Base-by-base conservation (phyloP, 768 basidiomycete genomes). In the Phaeolepiota aurea region DNA sequence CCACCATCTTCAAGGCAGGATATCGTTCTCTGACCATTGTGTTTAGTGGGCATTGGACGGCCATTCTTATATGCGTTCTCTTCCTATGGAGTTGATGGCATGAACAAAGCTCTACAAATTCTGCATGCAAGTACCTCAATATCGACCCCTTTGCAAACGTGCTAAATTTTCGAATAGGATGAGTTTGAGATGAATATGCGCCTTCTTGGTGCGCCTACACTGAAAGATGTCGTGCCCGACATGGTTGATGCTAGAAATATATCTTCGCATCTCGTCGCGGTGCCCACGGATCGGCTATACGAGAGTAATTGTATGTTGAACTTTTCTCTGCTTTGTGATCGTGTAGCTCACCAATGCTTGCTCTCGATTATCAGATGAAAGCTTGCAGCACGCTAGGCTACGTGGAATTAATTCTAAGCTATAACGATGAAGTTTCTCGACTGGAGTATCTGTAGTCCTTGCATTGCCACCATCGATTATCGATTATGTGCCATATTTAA, bases 121-220 rank as follows among this genome's bases (percentile, higher is more conserved):
- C 55, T 87, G 20, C 64, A 69, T 44, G 84, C 80, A 47, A 38
- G 75, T 54, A 2, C 16, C 1, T n/a, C n/a, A 21, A 28, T 10
- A 10, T 18, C 38, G n/a, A 11, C 16, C 14, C 18, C 40, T 38
- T n/a, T 21, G 3, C 1, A 20, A 14, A 36, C 30, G 19, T 38
- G 40, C 20, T 43, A 25, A 16, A 2, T 5, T 38, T 14, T 3
- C 45, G 3, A 14, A 31, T 53, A 92, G 86, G 86, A 88, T 47
- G 90, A 93, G 58, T 87, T 93, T 49, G 86, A 90, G 66, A 92
- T 93, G 91, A 87, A 90, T 59, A 71, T 92, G 76, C 79, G 90
- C 9, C 68, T 93, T 2, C 59, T 94, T 20, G 90, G 90, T 3
- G 88, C 89, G 0, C 77, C 70, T 3, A 81, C 72, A 0, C 52